These are phyloP conservation scores for Fusarium siculi DNA, from an alignment of 2,329 filamentous ascomycete species.

Conservation along the genomic window DNA sequence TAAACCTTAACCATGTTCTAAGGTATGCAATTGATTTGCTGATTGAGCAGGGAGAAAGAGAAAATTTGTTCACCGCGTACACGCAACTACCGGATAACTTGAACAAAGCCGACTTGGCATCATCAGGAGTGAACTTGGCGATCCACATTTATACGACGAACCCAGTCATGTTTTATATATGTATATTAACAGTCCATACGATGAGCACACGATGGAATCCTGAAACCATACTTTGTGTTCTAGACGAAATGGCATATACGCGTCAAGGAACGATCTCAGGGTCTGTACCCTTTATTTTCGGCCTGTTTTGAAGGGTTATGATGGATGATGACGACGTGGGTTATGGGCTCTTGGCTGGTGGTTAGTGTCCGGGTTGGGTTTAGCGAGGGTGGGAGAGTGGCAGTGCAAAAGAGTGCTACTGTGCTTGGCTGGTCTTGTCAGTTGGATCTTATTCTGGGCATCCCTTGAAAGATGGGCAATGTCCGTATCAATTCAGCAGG, in stretches of 20 bases:
- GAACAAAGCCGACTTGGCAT: constrained; percentile 19
- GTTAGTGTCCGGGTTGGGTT: constrained; percentile 1
- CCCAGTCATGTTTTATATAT: constrained; percentile 1
- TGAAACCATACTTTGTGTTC: neutral
- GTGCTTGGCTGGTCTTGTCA: constrained; percentile 8
- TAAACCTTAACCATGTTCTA: neutral
- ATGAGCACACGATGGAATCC: neutral
- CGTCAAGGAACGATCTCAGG: neutral
- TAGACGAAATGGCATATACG: neutral
- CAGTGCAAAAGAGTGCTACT: constrained; percentile 13
- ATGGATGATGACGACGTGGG: neutral
- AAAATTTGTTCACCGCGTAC: constrained; percentile 6
- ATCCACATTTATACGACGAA: constrained; percentile 21
- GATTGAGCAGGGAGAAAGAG: too few relatives aligned
- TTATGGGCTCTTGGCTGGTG: neutral
- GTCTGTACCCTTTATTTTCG: neutral
- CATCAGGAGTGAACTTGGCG: constrained; percentile 9
- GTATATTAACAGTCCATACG: neutral
- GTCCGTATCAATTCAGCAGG: neutral
- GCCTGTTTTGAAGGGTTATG: neutral
- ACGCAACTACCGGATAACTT: constrained; percentile 17
- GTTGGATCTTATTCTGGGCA: neutral
- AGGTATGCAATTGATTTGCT: neutral
- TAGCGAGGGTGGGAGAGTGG: constrained; percentile 9
- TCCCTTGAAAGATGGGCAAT: neutral